These are phyloP conservation scores for Penicillium sp. DNA, from an alignment of 2,329 filamentous ascomycete species.

Conservation along the genomic window DNA sequence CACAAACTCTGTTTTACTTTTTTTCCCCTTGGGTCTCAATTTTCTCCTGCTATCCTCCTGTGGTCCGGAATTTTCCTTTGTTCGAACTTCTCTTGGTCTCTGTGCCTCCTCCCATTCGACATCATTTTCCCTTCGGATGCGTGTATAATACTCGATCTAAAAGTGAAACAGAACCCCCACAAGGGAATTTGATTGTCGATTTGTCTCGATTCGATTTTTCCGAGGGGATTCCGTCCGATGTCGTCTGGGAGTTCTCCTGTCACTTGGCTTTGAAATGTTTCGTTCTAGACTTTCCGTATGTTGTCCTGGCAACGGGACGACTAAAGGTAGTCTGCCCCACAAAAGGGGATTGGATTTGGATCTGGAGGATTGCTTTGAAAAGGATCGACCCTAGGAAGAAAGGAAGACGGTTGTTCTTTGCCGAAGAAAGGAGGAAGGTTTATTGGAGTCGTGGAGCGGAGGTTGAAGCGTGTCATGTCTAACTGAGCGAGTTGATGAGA, in stretches of 20 bases:
- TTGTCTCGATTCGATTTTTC: conserved; percentile 5
- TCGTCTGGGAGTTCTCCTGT: neutral
- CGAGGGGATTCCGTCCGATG: neutral
- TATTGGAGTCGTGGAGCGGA: neutral
- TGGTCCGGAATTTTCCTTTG: conserved; percentile 29
- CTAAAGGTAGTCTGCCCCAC: conserved; percentile 2
- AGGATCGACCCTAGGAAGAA: neutral
- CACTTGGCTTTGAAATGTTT: neutral
- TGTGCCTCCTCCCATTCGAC: conserved; percentile 16
- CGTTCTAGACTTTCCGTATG: neutral
- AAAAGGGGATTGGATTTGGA: neutral
- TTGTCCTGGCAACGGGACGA: conserved; percentile 5
- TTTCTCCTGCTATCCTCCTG: conserved; percentile 15
- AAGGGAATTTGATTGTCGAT: conserved; percentile 24
- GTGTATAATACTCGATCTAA: conserved; percentile 44
- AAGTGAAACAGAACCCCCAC: conserved; percentile 24
- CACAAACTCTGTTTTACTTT: conserved; percentile 7
- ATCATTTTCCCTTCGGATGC: conserved; percentile 36
- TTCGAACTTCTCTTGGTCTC: conserved; percentile 10
- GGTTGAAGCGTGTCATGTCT: conserved; percentile 11
- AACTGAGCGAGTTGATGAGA: conserved; percentile 27
- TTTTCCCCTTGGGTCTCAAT: conserved; percentile 6
- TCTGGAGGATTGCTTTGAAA: neutral
- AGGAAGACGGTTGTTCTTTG: neutral
- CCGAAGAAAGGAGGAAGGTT: neutral